phyloP scores from a whole-genome alignment of 371 early-diverging fungal species.

The Conidiobolus incongruus region DNA sequence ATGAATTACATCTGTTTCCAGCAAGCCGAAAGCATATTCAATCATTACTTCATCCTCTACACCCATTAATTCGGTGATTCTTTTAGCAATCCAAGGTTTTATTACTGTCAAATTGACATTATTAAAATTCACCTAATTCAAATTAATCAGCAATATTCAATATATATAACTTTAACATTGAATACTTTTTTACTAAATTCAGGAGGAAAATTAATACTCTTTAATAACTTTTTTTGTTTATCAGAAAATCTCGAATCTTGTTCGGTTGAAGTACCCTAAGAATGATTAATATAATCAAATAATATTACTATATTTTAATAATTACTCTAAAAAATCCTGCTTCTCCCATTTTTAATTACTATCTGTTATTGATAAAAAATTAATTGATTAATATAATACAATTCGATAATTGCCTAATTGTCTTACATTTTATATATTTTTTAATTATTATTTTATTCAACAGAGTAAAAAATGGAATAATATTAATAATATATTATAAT shows the following conservation, averaged over 20 bases:
- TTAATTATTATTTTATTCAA: no score
- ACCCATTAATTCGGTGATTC: slow-evolving; percentile 55
- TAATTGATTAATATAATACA: no score
- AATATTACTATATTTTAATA: not conserved
- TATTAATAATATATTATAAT: no score
- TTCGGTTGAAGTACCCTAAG: slow-evolving; percentile 52
- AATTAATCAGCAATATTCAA: not conserved
- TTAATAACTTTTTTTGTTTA: slow-evolving; percentile 65
- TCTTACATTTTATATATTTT: no score
- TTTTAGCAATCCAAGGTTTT: slow-evolving; percentile 60
- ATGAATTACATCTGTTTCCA: slow-evolving; percentile 41
- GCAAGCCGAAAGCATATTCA: slow-evolving; percentile 56
- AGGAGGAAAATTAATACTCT: slow-evolving; percentile 61
- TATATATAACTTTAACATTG: not conserved
- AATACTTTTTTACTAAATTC: slow-evolving; percentile 55
- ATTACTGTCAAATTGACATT: slow-evolving; percentile 67
- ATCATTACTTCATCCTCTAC: slow-evolving; percentile 87
- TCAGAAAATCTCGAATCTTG: slow-evolving; percentile 80
- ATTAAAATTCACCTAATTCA: slow-evolving; percentile 55
- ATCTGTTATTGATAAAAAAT: no score
- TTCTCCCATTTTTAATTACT: slow-evolving; percentile 34
- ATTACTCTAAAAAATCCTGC: slow-evolving; percentile 57
- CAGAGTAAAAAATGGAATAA: no score
- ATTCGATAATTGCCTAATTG: no score
- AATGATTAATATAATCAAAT: not conserved